Evolutionary conservation across 2,329 filamentous ascomycete species (phyloP), one percentile per base, ranked within the genome.

Genomic region (Aureobasidium zeae): DNA sequence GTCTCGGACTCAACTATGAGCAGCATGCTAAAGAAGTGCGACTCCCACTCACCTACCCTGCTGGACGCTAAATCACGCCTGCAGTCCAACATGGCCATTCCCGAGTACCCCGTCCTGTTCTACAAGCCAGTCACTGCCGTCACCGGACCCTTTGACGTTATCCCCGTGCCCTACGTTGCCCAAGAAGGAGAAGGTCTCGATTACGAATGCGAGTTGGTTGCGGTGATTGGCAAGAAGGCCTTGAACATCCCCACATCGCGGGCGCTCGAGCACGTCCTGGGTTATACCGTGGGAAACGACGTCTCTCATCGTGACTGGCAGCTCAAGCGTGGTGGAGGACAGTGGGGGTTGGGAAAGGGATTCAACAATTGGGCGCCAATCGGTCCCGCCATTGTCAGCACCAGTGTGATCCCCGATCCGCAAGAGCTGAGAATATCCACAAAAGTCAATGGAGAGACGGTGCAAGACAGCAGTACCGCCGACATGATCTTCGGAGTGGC

Each of bases 131-230:
- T 70, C 2, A 84, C 81, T 1, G 65, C 81, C 0, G 68, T 85
- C 15, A 59, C 72, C 0, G 81, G 79, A 0, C 80, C 81, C 0
- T 66, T 60, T 1, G 79, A 83, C 54, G 66, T 76, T 2, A 81
- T 87, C 41, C 79, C 79, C 1, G 66, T 87, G 13, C 72, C 76
- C 19, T 55, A 62, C 1, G 64, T 81, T 46, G 81, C 79, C 0
- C 81, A 85, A 61, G 71, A 79, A 51, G 69, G 67, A 32, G 44
- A 49, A 31, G 47, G 47, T 15, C 63, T 86, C 15, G 84, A 88
- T 63, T 88, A 88, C 61, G 84, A 89, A 63, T 85, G 81, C 58
- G 84, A 89, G 64, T 71, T 89, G 5, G 80, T 86, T 11, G 70
- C 77, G 26, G 68, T 88, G 7, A 85, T 88, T 49, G 81, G 81